phyloP scores from a whole-genome alignment of 1,284 basidiomycete genomes.

The Rhizoctonia solani region DNA sequence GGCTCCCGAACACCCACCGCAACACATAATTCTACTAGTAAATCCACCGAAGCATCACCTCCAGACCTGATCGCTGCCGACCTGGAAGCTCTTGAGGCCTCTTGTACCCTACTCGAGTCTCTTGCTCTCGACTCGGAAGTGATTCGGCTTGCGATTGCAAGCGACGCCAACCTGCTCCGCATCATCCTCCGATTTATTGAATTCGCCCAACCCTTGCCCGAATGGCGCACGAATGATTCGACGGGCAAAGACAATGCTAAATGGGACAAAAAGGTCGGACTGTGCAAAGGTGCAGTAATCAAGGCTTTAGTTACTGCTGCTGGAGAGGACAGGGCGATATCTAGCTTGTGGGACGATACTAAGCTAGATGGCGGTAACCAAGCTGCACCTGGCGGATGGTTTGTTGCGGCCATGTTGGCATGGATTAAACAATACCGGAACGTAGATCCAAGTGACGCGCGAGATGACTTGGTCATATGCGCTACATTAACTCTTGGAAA shows the following conservation, averaged over 20 bases:
- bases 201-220: conserved; percentile 61
- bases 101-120: conserved; percentile 73
- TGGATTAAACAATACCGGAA: conserved; percentile 65
- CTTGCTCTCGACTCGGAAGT: conserved; percentile 75
- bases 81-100: conserved; percentile 71
- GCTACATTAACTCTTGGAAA: conserved; percentile 83
- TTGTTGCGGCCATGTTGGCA: conserved; percentile 71
- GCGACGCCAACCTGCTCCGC: conserved; percentile 62
- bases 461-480: conserved; percentile 82
- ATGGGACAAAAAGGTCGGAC: conserved; percentile 72
- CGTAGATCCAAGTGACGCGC: conserved; percentile 44
- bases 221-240: conserved; percentile 56
- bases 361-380: conserved; percentile 52
- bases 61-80: conserved; percentile 64
- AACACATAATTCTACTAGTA: conserved; percentile 50
- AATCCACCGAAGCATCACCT: conserved; percentile 45
- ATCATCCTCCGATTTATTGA: conserved; percentile 70
- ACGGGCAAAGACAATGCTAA: conserved; percentile 45
- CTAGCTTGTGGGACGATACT: conserved; percentile 71
- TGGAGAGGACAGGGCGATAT: conserved; percentile 78
- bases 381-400: conserved; percentile 57
- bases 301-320: conserved; percentile 83
- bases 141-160: conserved; percentile 61
- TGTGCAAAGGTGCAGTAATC: conserved; percentile 82
- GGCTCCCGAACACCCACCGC: conserved; percentile 48